phyloP scores from a whole-genome alignment of 2,329 filamentous ascomycete genomes.

The Zymoseptoria brevis region DNA sequence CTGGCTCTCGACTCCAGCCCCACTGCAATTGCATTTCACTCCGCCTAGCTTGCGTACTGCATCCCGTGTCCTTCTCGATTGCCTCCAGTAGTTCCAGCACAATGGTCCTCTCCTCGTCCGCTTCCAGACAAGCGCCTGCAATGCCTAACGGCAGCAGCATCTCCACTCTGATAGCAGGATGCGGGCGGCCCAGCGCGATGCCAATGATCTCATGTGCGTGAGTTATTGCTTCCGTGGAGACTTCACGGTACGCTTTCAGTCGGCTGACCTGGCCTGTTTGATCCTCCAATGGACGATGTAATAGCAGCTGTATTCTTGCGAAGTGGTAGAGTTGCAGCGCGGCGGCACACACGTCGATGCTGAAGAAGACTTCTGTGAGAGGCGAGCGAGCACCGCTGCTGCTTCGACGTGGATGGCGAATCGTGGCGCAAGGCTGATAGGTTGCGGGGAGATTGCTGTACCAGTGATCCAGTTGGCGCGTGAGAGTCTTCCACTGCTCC shows the following conservation, averaged over 20 bases:
- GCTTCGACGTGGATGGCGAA: slow-evolving; percentile 18
- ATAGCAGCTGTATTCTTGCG: slow-evolving; percentile 51
- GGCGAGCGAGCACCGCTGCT: slow-evolving; percentile 7
- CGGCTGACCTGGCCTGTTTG: slow-evolving; percentile 39
- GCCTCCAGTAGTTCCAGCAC: slow-evolving; percentile 52
- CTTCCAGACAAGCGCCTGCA: slow-evolving; percentile 52
- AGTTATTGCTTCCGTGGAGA: slow-evolving; percentile 46
- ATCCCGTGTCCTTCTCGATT: slow-evolving; percentile 56
- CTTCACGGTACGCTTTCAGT: slow-evolving; percentile 48
- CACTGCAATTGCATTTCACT: slow-evolving; percentile 45
- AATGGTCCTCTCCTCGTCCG: slow-evolving; percentile 46
- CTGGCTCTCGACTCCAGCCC: slow-evolving; percentile 24
- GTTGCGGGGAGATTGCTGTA: slow-evolving; percentile 51
- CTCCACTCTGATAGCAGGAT: slow-evolving; percentile 49
- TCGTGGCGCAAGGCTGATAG: slow-evolving; percentile 49
- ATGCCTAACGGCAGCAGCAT: slow-evolving; percentile 53
- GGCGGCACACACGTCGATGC: slow-evolving; percentile 54
- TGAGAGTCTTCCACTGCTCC: slow-evolving; percentile 45
- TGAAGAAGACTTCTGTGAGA: slow-evolving; percentile 53
- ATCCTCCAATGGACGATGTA: slow-evolving; percentile 48
- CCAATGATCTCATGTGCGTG: slow-evolving; percentile 55
- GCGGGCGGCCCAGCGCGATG: slow-evolving; percentile 50
- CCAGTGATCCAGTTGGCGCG: slow-evolving; percentile 53
- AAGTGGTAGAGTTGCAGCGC: slow-evolving; percentile 61
- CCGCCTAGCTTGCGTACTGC: slow-evolving; percentile 53